Evolutionary conservation across 2,329 filamentous ascomycete genomes (phyloP).

Genomic region (Zymoseptoria tritici): DNA sequence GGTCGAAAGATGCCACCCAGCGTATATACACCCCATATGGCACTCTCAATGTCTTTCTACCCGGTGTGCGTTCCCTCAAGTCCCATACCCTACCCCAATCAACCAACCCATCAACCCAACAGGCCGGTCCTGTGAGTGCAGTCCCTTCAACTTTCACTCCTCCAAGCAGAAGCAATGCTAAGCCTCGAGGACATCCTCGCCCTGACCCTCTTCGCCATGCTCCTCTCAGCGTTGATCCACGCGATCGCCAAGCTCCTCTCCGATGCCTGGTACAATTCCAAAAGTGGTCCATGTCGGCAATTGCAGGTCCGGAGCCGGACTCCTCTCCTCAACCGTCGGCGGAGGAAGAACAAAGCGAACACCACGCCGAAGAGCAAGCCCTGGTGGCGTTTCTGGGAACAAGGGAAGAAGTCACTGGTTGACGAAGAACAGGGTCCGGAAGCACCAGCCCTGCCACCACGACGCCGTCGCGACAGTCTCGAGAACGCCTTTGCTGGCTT

Average conservation of each 20-base stretch:
- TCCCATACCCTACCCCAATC: background rate
- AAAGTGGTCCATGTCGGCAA: background rate
- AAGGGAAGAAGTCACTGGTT: background rate
- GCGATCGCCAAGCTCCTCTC: background rate
- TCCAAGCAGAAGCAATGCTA: background rate
- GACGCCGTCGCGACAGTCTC: background rate
- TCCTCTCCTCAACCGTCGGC: background rate
- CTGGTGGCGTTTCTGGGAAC: background rate
- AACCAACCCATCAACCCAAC: background rate
- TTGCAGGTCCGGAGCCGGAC: background rate
- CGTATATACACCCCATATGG: background rate
- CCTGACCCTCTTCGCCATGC: background rate
- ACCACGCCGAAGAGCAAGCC: background rate
- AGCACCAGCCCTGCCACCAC: background rate
- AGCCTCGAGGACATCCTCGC: background rate
- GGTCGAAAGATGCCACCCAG: background rate
- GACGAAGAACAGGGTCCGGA: background rate
- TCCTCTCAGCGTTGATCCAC: background rate
- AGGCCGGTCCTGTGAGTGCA: background rate
- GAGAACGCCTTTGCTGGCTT: background rate
- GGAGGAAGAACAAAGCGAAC: background rate
- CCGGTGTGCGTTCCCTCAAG: background rate
- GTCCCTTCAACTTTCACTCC: background rate
- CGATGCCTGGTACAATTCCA: background rate
- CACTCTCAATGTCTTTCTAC: background rate